Base-by-base conservation (phyloP, 2,329 filamentous ascomycete species). In the Colletotrichum trifolii region DNA sequence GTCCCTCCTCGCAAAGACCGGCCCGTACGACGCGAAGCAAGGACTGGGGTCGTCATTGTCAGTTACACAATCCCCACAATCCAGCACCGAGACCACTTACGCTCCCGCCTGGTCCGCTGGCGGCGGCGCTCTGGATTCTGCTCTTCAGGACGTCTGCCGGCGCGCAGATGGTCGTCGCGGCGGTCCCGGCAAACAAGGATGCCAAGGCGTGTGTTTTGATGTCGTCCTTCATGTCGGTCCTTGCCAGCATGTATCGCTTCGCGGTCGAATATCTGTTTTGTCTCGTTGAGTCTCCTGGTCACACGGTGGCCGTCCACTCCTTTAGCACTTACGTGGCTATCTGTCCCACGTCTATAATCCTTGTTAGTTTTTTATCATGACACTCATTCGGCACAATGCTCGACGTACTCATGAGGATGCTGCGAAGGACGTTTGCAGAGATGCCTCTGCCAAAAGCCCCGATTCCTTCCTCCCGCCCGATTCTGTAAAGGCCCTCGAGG, bases 71-170 rank as follows among this genome's bases (percentile, higher is more conserved):
- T 17, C 15, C 17, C 13, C 10, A 15, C 10, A 15, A 46, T 17
- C 43, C 13, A 25, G 8, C 3, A 46, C 12, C 42, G n/a, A 15
- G n/a, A 6, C 13, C 25, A 64, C 63, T 58, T 8, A 67, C 65
- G 13, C 39, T 65, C 12, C 55, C 52, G 4, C 64, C 52, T 6
- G 50, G 49, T 4, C 63, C 69, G 13, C 61, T 57, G 8, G 68
- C 70, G 4, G 68, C 65, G 2, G 75, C 74, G 52, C 71, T 74
- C 61, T 82, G 80, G 38, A 82, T 71, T 12, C 80, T 72, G 53
- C 79, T 81, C 69, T 82, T 82, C 25, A 82, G 68, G 0, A 82
- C 80, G 56, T 82, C 80, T 5, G 79, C 80, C 0, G 80, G 80
- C 0, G 80, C 79, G 55, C 80, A 82, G 11, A 81, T 72, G 0